Conservation (phyloP, 106 monocot species). For the Vanilla planifolia region DNA sequence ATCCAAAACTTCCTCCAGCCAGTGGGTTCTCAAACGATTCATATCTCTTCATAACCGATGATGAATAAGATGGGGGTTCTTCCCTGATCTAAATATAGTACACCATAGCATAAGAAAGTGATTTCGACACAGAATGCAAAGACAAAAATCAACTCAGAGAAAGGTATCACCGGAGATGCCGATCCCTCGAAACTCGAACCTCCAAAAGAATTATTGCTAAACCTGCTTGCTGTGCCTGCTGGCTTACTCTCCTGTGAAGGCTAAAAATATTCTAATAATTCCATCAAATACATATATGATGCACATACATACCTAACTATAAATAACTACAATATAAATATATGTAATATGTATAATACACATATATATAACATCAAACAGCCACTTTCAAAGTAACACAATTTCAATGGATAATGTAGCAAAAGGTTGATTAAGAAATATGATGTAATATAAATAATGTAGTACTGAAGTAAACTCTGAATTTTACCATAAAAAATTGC, state of each 20-base stretch:
- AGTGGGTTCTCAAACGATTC: conserved; percentile 92
- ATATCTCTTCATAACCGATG: conserved; percentile 51
- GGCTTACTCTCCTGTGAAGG: conserved; percentile 41
- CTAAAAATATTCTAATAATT: too few relatives aligned
- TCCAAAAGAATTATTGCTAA: conserved; percentile 29
- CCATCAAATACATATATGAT: too few relatives aligned
- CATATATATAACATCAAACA: too few relatives aligned
- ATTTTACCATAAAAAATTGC: too few relatives aligned
- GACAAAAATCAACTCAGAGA: conserved; percentile 6
- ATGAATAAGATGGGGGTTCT: conserved; percentile 74
- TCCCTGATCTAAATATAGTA: conserved; percentile 58
- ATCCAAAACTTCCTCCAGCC: conserved; percentile 61
- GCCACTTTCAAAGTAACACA: too few relatives aligned
- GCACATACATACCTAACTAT: too few relatives aligned
- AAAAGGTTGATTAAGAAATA: too few relatives aligned
- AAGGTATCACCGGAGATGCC: conserved; percentile 45
- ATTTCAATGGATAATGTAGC: too few relatives aligned
- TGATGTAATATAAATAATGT: too few relatives aligned
- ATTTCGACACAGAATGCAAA: neutral
- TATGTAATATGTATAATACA: too few relatives aligned
- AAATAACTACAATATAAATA: too few relatives aligned
- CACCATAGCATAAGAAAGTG: neutral
- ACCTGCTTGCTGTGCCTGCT: conserved; percentile 41
- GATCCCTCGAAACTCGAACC: conserved; percentile 34
- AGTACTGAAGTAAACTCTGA: too few relatives aligned